phyloP scores from a whole-genome alignment of 192 early-diverging fungal species.

The Helicostylum pulchrum region DNA sequence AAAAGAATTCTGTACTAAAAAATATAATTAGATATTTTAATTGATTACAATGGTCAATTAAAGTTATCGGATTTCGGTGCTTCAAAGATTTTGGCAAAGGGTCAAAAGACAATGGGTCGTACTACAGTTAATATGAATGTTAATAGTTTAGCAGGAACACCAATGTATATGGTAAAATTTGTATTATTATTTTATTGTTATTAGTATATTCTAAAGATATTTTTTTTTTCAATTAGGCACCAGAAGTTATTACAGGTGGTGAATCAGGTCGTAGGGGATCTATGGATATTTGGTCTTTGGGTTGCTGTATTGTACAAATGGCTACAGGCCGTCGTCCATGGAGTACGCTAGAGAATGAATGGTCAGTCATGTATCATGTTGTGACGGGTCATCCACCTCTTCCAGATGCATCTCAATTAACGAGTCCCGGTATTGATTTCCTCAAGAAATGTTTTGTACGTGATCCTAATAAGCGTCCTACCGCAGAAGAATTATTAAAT shows the following conservation, averaged over 20 bases:
- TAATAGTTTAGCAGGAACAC: slow-evolving; percentile 59
- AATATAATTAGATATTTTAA: slow-evolving; percentile 58
- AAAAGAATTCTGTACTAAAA: no score
- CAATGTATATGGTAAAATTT: slow-evolving; percentile 58
- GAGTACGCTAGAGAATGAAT: slow-evolving; percentile 88
- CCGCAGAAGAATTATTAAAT: slow-evolving; percentile 66
- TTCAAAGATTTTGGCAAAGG: slow-evolving; percentile 79
- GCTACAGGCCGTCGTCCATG: slow-evolving; percentile 85
- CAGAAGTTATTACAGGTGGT: slow-evolving; percentile 82
- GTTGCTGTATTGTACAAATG: slow-evolving; percentile 91
- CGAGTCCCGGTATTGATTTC: slow-evolving; percentile 69
- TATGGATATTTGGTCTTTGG: slow-evolving; percentile 92
- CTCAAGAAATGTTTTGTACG: slow-evolving; percentile 76
- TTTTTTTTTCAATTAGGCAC: slow-evolving; percentile 33
- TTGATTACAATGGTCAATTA: slow-evolving; percentile 73
- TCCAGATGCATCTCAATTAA: slow-evolving; percentile 66
- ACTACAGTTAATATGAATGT: slow-evolving; percentile 52
- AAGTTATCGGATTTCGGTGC: slow-evolving; percentile 92
- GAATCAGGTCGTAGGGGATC: slow-evolving; percentile 71
- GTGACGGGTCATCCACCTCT: slow-evolving; percentile 73
- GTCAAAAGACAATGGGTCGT: slow-evolving; percentile 59
- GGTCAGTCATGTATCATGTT: slow-evolving; percentile 93
- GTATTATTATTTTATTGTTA: background rate
- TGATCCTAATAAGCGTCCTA: slow-evolving; percentile 64
- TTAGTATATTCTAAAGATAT: no score